Conservation (phyloP, 345 rosid genomes). For the Nasturtium officinale region DNA sequence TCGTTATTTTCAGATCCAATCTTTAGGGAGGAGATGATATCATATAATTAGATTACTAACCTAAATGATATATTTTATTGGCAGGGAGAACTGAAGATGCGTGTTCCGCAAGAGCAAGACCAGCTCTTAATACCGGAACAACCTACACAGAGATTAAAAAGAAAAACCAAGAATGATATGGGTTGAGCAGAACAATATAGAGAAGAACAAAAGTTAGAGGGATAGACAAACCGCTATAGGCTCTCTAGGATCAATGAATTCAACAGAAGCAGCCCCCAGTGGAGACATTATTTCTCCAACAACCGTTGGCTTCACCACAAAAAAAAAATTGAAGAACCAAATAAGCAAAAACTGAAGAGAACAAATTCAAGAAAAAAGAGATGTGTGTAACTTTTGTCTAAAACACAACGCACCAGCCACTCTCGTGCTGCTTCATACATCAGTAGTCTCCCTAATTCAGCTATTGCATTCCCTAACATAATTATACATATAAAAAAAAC, state of each 20-base stretch:
- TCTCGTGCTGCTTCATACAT: conserved; percentile 93
- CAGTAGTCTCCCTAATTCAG: conserved; percentile 87
- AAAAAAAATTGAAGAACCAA: conserved; percentile 13
- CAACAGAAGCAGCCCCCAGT: conserved; percentile 85
- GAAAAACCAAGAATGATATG: conserved; percentile 7
- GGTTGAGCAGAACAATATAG: not conserved
- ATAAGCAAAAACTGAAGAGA: not conserved
- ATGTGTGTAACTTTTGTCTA: conserved; percentile 8
- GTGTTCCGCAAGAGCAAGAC: conserved; percentile 90
- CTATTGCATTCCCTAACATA: conserved; percentile 74
- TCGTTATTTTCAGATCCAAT: not conserved
- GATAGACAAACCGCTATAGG: conserved; percentile 70
- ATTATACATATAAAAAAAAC: not conserved
- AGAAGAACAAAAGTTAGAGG: not conserved
- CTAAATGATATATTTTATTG: conserved; percentile 79
- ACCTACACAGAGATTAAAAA: conserved; percentile 55
- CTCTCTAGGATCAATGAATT: conserved; percentile 91
- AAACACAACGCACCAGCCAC: conserved; percentile 67
- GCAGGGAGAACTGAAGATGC: conserved; percentile 88
- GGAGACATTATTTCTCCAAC: conserved; percentile 91
- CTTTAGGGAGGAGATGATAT: conserved; percentile 10
- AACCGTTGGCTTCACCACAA: conserved; percentile 65
- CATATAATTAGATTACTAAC: conserved; percentile 39
- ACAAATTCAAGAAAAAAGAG: not conserved
- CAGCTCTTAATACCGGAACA: conserved; percentile 90